phyloP scores from a whole-genome alignment of 2,329 filamentous ascomycete species.

The Ceratocystis albifundus region DNA sequence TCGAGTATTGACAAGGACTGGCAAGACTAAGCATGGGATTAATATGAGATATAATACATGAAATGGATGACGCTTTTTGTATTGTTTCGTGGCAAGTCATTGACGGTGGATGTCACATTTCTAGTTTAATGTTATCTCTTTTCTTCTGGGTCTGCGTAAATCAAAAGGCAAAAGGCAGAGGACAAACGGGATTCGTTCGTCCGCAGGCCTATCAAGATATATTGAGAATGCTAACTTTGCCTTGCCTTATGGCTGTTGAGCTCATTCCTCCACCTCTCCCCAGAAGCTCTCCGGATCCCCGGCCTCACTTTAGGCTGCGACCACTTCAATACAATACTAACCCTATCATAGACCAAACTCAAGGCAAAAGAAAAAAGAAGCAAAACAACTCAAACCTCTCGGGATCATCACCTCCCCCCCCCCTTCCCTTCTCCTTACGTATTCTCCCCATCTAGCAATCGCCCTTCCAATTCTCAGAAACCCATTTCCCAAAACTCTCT shows the following conservation, averaged over 20 bases:
- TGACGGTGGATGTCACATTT: too few relatives aligned
- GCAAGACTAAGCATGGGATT: not conserved
- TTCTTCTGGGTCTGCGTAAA: too few relatives aligned
- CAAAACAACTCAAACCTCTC: too few relatives aligned
- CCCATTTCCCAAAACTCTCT: constrained; percentile 46
- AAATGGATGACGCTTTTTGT: too few relatives aligned
- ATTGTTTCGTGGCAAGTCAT: too few relatives aligned
- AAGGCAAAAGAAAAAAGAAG: too few relatives aligned
- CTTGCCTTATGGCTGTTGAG: not conserved
- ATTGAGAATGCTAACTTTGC: not conserved
- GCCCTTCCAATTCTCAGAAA: constrained; percentile 46
- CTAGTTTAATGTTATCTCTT: too few relatives aligned
- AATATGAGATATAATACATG: too few relatives aligned
- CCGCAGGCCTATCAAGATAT: too few relatives aligned
- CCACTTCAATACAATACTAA: not conserved
- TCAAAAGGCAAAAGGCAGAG: too few relatives aligned
- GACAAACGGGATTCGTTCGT: too few relatives aligned
- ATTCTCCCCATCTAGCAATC: constrained; percentile 31
- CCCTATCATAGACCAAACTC: not conserved
- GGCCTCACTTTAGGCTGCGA: constrained; percentile 8
- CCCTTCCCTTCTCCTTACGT: not conserved
- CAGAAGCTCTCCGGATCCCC: not conserved
- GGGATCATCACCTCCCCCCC: not conserved
- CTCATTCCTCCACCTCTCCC: too few relatives aligned
- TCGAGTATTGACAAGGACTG: not conserved